Evolutionary conservation across 306 rosid genomes (phyloP).

Genomic region (Acacia confusa): DNA sequence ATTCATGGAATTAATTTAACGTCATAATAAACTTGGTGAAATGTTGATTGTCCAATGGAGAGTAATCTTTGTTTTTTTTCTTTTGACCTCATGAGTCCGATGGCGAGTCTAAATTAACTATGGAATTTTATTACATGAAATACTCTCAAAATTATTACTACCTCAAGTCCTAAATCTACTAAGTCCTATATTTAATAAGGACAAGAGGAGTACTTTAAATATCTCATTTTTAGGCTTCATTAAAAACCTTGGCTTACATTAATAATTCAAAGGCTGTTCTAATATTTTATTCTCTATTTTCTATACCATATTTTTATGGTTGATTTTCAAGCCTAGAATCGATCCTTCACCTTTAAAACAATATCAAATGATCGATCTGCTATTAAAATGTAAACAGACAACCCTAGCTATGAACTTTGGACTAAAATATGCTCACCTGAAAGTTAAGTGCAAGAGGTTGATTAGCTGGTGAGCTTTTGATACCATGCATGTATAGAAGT

Average conservation of each 20-base stretch:
- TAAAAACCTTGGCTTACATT: not conserved
- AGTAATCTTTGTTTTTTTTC: too few relatives aligned
- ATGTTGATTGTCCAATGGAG: too few relatives aligned
- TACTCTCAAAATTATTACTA: not conserved
- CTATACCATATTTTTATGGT: not conserved
- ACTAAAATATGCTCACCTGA: too few relatives aligned
- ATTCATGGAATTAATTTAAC: too few relatives aligned
- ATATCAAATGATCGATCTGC: not conserved
- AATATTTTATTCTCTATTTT: too few relatives aligned
- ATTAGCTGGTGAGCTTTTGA: not conserved
- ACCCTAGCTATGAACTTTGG: not conserved
- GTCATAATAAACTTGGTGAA: too few relatives aligned
- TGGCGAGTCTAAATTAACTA: not conserved
- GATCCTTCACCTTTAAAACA: not conserved
- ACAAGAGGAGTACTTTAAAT: too few relatives aligned
- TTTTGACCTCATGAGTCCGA: not conserved
- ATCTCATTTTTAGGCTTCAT: not conserved
- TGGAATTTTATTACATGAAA: not conserved
- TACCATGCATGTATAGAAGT: not conserved
- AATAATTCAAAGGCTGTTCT: too few relatives aligned
- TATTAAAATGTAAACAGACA: not conserved
- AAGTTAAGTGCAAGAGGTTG: too few relatives aligned
- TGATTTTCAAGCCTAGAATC: not conserved
- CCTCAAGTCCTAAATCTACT: too few relatives aligned
- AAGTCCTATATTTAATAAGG: too few relatives aligned